These are phyloP conservation scores for Prunus salicina DNA, from an alignment of 306 rosid genomes.

Conservation along the genomic window DNA sequence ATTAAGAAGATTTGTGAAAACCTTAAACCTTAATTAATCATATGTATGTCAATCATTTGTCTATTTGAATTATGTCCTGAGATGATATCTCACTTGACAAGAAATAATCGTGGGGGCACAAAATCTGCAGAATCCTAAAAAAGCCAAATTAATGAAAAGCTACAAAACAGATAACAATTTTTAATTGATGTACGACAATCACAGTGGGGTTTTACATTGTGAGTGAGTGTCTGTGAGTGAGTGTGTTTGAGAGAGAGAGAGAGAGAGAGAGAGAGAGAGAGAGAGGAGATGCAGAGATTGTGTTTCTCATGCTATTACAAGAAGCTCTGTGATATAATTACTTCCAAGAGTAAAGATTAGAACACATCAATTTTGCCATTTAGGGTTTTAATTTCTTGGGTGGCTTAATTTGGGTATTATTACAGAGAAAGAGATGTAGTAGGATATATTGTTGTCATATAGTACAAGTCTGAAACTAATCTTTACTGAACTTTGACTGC, in stretches of 20 bases:
- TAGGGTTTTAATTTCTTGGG: not conserved
- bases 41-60: constrained; percentile 33
- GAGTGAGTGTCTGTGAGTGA: not conserved
- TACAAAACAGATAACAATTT: constrained; percentile 17
- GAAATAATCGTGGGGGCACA: constrained; percentile 32
- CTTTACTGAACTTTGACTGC: not conserved
- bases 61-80: constrained; percentile 16
- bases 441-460: too few species aligned
- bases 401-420: not conserved
- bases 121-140: constrained; percentile 48
- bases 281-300: not conserved
- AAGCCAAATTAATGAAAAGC: constrained; percentile 34
- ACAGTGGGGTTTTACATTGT: constrained; percentile 27
- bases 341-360: not conserved
- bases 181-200: constrained; percentile 13
- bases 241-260: not conserved
- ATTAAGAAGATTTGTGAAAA: constrained; percentile 25
- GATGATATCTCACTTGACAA: constrained; percentile 35
- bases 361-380: not conserved
- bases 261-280: not conserved
- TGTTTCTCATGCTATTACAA: not conserved
- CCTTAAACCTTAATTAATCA: constrained; percentile 38
- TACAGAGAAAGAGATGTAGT: too few species aligned
- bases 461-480: not conserved
- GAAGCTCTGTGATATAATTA: not conserved